Evolutionary conservation across 306 rosid genomes (phyloP), one percentile per base, ranked within the genome.

Genomic region (Sophora flavescens): DNA sequence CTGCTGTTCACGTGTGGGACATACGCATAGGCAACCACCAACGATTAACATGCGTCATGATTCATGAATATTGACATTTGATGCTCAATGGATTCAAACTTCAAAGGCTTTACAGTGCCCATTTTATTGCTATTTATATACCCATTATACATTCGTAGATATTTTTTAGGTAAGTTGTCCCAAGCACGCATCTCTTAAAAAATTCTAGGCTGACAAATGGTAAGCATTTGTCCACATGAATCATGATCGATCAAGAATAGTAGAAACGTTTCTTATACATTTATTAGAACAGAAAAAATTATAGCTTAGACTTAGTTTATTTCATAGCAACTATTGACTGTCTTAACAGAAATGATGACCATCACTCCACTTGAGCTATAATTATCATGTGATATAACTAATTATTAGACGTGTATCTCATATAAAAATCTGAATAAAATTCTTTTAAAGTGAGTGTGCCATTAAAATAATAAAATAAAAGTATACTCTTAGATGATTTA

Each of bases 141-240:
- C 47, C 54, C 39, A 18, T 56, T 6, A 32, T 36, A 35, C 33
- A 16, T 47, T 13, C 53, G 14, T 6, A 74, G 30, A 30, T 33
- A 60, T 28, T 6, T 62, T 61, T 9, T 32, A 9, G 70, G 61
- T 47, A 32, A 60, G 36, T 60, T 74, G 71, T 62, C 71, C n/a
- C 45, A 14, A 22, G 39, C 78, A 60, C 26, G 14, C 65, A 53
- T 39, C 16, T 35, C 39, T 56, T 3, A 13, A 51, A 17, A 10
- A 1, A n/a, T 68, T 47, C 14, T 13, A 8, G 13, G 47, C 5
- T 30, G 6, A 60, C 18, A 7, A 15, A 13, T 10, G 32, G n/a
- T 44, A 35, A 74, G 36, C 28, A 61, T 61, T 18, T 58, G 68
- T 57, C 67, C 26, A 57, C 67, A 72, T 72, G 32, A 30, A 30